A percentile compares a stretch with the other conserved stretches of the same genome.
These are phyloP conservation scores for Zygnema cylindricum DNA, from an alignment of 139 green algal species.

Conservation along the genomic window DNA sequence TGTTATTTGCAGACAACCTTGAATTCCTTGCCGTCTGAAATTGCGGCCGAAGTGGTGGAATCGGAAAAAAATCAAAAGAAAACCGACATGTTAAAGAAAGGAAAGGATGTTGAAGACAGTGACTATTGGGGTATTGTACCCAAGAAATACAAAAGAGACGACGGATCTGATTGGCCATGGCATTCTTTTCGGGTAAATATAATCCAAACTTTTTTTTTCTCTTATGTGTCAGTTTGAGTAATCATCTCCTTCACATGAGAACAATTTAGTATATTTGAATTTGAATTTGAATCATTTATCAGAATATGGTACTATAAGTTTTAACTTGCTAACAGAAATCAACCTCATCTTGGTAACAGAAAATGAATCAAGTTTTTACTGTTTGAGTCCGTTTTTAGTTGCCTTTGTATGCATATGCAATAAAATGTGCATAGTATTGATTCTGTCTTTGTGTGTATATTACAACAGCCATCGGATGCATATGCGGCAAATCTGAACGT, in stretches of 20 bases:
- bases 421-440: background rate
- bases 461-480: conserved; percentile 30
- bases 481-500: conserved; percentile 32
- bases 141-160: conserved; percentile 34
- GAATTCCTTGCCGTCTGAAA: background rate
- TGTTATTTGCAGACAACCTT: background rate
- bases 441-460: background rate
- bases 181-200: conserved; percentile 42
- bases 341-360: background rate
- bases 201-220: background rate
- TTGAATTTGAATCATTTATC: too few species aligned
- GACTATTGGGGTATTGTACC: conserved; percentile 56
- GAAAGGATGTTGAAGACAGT: conserved; percentile 17
- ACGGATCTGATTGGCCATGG: conserved; percentile 55
- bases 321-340: background rate
- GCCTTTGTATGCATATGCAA: background rate
- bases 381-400: background rate
- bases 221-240: background rate
- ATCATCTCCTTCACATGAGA: too few species aligned
- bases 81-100: background rate
- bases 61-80: background rate
- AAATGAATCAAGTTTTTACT: background rate
- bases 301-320: background rate
- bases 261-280: too few species aligned
- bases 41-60: background rate